Evolutionary conservation across 2,329 filamentous ascomycete genomes (phyloP).

Genomic region (Zalaria obscura): DNA sequence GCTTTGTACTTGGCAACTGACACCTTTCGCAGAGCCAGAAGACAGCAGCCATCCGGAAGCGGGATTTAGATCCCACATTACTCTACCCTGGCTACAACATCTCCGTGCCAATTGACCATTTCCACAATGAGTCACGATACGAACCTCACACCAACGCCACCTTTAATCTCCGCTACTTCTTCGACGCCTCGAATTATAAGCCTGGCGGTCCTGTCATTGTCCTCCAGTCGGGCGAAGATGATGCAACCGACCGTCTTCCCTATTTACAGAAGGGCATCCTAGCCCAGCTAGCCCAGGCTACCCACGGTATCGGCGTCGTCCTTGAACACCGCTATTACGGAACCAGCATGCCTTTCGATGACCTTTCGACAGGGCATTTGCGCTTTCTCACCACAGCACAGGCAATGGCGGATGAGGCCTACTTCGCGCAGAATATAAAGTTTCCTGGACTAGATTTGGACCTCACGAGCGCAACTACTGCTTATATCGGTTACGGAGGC

Average conservation of each 20-base stretch:
- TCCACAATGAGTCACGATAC: slow-evolving; percentile 65
- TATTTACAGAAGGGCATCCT: slow-evolving; percentile 70
- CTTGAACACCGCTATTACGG: slow-evolving; percentile 86
- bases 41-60: not conserved
- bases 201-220: slow-evolving; percentile 70
- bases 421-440: slow-evolving; percentile 60
- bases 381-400: slow-evolving; percentile 78
- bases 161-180: slow-evolving; percentile 70
- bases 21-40: too few species aligned
- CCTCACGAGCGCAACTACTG: slow-evolving; percentile 48
- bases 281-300: slow-evolving; percentile 53
- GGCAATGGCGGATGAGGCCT: slow-evolving; percentile 65
- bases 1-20: not conserved
- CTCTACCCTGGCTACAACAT: slow-evolving; percentile 38
- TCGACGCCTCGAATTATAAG: slow-evolving; percentile 62
- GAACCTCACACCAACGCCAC: slow-evolving; percentile 57
- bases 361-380: slow-evolving; percentile 55
- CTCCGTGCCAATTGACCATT: slow-evolving; percentile 58
- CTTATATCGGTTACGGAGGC: slow-evolving; percentile 71
- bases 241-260: slow-evolving; percentile 45
- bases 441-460: slow-evolving; percentile 56
- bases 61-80: slow-evolving; percentile 17
- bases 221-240: slow-evolving; percentile 57
- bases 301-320: slow-evolving; percentile 62
- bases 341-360: slow-evolving; percentile 51